Evolutionary conservation across 2,329 filamentous ascomycete genomes (phyloP).

Genomic region (Pezicula rhizophila): DNA sequence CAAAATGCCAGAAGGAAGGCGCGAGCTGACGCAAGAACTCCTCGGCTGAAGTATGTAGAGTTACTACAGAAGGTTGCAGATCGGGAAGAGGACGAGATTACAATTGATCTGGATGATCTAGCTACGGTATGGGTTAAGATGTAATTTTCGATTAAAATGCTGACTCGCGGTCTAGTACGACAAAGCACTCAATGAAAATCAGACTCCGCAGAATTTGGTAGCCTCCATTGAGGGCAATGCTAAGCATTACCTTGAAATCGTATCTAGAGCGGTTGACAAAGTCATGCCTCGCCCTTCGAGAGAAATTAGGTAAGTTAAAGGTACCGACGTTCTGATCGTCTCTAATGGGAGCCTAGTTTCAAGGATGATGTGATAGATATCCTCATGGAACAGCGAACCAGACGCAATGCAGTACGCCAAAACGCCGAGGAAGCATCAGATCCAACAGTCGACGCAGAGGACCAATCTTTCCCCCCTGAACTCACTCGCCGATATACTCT

Average conservation of each 20-base stretch:
- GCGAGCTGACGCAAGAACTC: slow-evolving; percentile 45
- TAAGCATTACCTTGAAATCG: slow-evolving; percentile 88
- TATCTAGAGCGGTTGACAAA: slow-evolving; percentile 83
- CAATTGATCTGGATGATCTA: slow-evolving; percentile 86
- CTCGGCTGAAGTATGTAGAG: slow-evolving; percentile 81
- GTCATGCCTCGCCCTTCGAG: slow-evolving; percentile 72
- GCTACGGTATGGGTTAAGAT: slow-evolving; percentile 59
- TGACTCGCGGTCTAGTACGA: slow-evolving; percentile 53
- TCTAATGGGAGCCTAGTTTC: slow-evolving; percentile 51
- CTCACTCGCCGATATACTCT: slow-evolving; percentile 91
- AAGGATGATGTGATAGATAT: slow-evolving; percentile 97
- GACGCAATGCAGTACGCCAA: slow-evolving; percentile 67
- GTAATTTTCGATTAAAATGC: slow-evolving; percentile 24
- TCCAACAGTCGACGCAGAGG: slow-evolving; percentile 57
- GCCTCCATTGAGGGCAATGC: slow-evolving; percentile 85
- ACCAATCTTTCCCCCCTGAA: slow-evolving; percentile 73
- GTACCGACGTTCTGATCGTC: slow-evolving; percentile 19
- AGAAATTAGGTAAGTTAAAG: slow-evolving; percentile 62
- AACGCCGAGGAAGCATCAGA: slow-evolving; percentile 62
- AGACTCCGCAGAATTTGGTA: slow-evolving; percentile 56
- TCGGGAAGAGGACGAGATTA: slow-evolving; percentile 67
- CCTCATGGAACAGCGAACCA: slow-evolving; percentile 85
- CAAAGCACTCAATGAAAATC: slow-evolving; percentile 57
- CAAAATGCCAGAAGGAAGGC: slow-evolving; percentile 37
- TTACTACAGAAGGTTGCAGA: slow-evolving; percentile 84